Evolutionary conservation across 108 stramenopile genomes (phyloP), one percentile per base, ranked within the genome.

Genomic region (Stephanodiscus triporus): DNA sequence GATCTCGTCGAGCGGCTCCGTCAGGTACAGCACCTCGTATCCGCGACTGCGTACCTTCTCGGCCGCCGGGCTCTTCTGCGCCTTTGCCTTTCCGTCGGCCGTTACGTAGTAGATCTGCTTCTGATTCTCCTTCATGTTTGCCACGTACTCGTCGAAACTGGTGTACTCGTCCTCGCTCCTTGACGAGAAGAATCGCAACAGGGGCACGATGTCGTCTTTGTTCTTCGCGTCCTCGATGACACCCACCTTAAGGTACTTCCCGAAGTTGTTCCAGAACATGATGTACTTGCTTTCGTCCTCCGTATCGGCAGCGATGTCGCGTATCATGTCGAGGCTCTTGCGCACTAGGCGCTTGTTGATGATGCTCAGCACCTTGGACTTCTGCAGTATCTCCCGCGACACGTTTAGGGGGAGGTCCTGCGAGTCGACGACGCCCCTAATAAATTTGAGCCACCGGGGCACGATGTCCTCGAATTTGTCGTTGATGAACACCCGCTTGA

Each of bases 401-500:
- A 99, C 97, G 68, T 99, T 99, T 14, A 99, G 82, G 6, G 97
- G 97, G 45, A 99, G 77, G 71, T 99, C 98, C 66, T 98, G 89
- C 38, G 87, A 89, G 73, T 99, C 98, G 49, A 99, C 98, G 9
- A 97, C 92, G 53, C 97, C 98, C 50, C 94, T 85, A 51, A 99
- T 79, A 77, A 99, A 99, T 69, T 95, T 96, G 63, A 99, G 91
- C 96, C 97, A 99, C 16, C 97, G 90, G 20, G 98, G 98, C 38
- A 98, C 85, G 47, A 99, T 93, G 55, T 97, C 98, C 55, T 99
- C 97, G 69, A 98, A 99, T 72, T 96, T 88, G 79, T 99, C 98
- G 75, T 97, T 99, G 95, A 99, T 98, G 73, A 99, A 99, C 32
- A 99, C 98, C 20, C 98, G 96, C 87, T 98, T 98, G 32, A 99